Conservation (phyloP, 23 red algal genomes). For the Gracilaria domingensis region DNA sequence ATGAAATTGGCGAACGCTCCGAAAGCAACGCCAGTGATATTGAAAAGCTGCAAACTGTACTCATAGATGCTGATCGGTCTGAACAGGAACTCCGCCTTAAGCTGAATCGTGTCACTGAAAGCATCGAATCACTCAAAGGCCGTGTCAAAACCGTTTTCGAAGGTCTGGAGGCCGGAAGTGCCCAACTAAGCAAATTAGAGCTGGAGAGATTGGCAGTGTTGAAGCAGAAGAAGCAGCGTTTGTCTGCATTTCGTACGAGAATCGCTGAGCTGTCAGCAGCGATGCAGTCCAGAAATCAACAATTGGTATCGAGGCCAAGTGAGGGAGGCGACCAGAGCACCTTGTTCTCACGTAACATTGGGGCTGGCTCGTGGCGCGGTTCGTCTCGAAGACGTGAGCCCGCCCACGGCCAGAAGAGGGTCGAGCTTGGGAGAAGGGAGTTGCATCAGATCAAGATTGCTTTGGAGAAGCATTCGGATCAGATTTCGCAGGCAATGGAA, state of each 20-base stretch:
- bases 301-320: neutral
- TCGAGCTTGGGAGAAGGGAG: constrained; percentile 24
- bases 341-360: neutral
- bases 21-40: constrained; percentile 2
- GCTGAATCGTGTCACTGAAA: constrained; percentile 23
- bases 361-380: constrained; percentile 5
- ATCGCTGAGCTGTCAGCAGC: constrained; percentile 31
- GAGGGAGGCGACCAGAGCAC: neutral
- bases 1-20: constrained; percentile 19
- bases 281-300: constrained; percentile 17
- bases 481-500: constrained; percentile 60
- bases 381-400: neutral
- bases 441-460: constrained; percentile 47
- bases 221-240: constrained; percentile 34
- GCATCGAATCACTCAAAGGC: constrained; percentile 11
- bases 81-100: constrained; percentile 17
- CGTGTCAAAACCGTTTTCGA: constrained; percentile 39
- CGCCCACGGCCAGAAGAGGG: neutral
- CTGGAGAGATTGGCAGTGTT: constrained; percentile 23
- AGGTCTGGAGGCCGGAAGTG: constrained; percentile 17
- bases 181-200: constrained; percentile 43
- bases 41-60: constrained; percentile 2
- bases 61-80: constrained; percentile 16
- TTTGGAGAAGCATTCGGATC: constrained; percentile 54
- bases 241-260: constrained; percentile 24